Percentiles rank a stretch among this genome's conserved stretches.
phyloP scores from a whole-genome alignment of 2,329 filamentous ascomycete genomes.

The Venturia effusa region DNA sequence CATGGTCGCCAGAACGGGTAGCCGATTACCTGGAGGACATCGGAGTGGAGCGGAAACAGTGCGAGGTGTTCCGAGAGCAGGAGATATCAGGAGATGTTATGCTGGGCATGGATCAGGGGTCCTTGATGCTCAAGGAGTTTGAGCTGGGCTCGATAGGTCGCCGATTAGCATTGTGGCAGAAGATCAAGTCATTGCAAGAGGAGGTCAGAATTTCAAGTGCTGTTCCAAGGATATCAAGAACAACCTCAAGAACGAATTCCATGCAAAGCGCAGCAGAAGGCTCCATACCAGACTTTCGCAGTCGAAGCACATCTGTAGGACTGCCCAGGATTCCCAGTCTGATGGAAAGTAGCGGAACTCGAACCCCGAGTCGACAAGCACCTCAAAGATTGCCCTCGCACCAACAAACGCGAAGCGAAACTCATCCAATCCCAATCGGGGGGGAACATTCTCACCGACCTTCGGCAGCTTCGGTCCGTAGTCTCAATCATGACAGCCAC shows the following conservation, averaged over 20 bases:
- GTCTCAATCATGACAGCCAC: slow-evolving; percentile 74
- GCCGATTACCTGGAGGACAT: slow-evolving; percentile 78
- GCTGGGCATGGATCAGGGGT: slow-evolving; percentile 88
- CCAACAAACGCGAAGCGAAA: slow-evolving; percentile 15
- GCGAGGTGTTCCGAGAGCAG: slow-evolving; percentile 88
- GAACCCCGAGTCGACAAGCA: slow-evolving; percentile 18
- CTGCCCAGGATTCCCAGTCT: slow-evolving; percentile 28
- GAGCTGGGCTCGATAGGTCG: slow-evolving; percentile 85
- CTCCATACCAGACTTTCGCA: slow-evolving; percentile 33
- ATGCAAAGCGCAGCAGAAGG: slow-evolving; percentile 32
- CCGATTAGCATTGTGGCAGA: slow-evolving; percentile 90
- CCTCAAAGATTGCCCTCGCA: slow-evolving; percentile 21
- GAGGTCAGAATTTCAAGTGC: slow-evolving; percentile 55
- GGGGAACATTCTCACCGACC: slow-evolving; percentile 36
- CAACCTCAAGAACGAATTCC: slow-evolving; percentile 21
- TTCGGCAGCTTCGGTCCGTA: slow-evolving; percentile 72
- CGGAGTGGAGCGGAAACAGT: slow-evolving; percentile 81
- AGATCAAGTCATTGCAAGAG: slow-evolving; percentile 83
- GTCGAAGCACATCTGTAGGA: slow-evolving; percentile 34
- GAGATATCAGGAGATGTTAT: slow-evolving; percentile 93
- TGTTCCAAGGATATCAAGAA: slow-evolving; percentile 14
- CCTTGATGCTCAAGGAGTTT: slow-evolving; percentile 90
- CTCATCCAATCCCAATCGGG: neutral
- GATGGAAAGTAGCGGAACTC: slow-evolving; percentile 22
- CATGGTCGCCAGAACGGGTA: slow-evolving; percentile 72